These are phyloP conservation scores for Klebsormidium nitens DNA, from an alignment of 139 green algal species.

Conservation along the genomic window DNA sequence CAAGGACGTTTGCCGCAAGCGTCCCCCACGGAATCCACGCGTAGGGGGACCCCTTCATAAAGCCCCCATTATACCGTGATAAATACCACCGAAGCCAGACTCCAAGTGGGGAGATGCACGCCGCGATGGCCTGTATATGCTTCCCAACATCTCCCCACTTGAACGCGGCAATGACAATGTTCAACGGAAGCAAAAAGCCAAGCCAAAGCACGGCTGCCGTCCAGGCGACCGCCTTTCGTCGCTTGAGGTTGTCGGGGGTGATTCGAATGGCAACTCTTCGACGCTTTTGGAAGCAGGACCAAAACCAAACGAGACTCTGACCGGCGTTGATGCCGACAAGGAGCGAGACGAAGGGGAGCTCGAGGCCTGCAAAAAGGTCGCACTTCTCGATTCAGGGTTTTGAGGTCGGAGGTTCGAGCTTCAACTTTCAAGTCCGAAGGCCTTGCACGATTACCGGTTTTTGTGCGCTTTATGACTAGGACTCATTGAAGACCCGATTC, in stretches of 20 bases:
- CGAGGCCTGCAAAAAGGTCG: no score
- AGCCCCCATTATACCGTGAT: slow-evolving; percentile 14
- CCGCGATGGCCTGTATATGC: slow-evolving; percentile 1
- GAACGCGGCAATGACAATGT: neutral
- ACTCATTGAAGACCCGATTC: no score
- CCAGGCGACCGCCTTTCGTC: neutral
- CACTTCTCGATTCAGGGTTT: neutral
- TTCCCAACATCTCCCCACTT: neutral
- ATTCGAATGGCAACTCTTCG: neutral
- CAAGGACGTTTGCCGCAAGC: slow-evolving; percentile 12
- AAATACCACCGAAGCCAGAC: slow-evolving; percentile 34
- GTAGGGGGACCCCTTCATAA: neutral
- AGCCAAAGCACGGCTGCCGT: neutral
- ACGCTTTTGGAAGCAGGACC: neutral
- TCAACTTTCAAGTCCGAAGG: no score
- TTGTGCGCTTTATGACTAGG: no score
- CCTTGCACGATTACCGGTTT: no score
- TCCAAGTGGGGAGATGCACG: slow-evolving; percentile 5
- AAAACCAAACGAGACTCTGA: neutral
- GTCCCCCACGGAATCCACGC: slow-evolving; percentile 33
- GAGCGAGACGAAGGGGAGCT: slow-evolving; percentile 29
- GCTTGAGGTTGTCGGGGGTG: slow-evolving; percentile 3
- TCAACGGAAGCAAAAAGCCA: neutral
- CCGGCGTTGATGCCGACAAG: slow-evolving; percentile 23
- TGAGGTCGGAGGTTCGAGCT: neutral